A percentile compares a stretch with the other conserved stretches of the same genome.
Conservation (phyloP, 176 grass and related monocot genomes). For the Cymbopogon citratus region DNA sequence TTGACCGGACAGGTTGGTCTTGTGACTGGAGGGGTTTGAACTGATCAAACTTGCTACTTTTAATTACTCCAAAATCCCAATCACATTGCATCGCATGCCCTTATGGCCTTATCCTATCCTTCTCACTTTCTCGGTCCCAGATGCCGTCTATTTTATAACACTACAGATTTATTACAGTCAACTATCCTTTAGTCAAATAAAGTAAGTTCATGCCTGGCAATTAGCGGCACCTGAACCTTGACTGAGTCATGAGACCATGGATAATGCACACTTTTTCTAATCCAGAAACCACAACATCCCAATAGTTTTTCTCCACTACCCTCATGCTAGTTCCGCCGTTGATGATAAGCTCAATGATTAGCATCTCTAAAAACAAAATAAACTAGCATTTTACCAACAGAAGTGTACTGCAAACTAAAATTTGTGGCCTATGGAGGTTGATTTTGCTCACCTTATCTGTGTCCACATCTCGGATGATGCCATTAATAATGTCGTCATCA, state of each 20-base stretch:
- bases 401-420: not conserved
- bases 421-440: not conserved
- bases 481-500: constrained; percentile 64
- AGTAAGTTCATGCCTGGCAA: not conserved
- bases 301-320: not conserved
- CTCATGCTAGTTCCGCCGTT: not conserved
- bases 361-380: not conserved
- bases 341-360: not conserved
- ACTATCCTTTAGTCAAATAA: constrained; percentile 2
- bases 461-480: constrained; percentile 77
- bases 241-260: not conserved
- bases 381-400: not conserved
- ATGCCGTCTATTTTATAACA: not conserved
- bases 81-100: not conserved
- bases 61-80: constrained; percentile 4
- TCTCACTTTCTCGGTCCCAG: not conserved
- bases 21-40: not conserved
- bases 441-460: constrained; percentile 68
- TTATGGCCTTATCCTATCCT: not conserved
- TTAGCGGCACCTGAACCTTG: constrained; percentile 11
- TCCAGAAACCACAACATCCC: constrained; percentile 18
- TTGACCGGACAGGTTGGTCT: not conserved
- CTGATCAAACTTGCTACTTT: constrained; percentile 1
- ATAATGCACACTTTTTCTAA: not conserved
- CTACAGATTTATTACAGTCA: not conserved